A percentile compares a stretch with the other conserved stretches of the same genome.
Evolutionary conservation across 768 basidiomycete genomes (phyloP).

Genomic region (Exidia glandulosa): DNA sequence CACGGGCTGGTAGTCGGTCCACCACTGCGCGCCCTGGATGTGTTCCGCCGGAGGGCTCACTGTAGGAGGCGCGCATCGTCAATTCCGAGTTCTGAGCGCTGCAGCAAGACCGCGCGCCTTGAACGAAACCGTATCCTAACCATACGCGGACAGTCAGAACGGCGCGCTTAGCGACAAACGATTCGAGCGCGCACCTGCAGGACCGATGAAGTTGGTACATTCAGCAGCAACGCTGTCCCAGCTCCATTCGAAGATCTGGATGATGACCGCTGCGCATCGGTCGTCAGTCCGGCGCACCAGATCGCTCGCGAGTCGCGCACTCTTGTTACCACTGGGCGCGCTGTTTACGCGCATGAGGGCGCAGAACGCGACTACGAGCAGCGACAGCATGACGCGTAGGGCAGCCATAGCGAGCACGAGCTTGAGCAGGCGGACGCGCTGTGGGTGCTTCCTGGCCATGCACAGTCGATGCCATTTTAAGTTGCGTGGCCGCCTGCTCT

Average conservation of each 20-base stretch:
- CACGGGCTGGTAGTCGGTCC: slow-evolving; percentile 65
- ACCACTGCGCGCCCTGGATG: slow-evolving; percentile 43
- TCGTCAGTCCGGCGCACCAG: background rate
- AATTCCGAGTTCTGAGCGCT: background rate
- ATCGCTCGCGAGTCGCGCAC: background rate
- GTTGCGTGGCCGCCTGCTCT: no score
- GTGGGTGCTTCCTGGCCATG: background rate
- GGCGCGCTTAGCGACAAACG: background rate
- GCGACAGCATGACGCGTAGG: background rate
- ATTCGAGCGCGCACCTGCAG: slow-evolving; percentile 30
- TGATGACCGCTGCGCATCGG: slow-evolving; percentile 33
- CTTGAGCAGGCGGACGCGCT: background rate
- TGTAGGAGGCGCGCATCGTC: slow-evolving; percentile 4
- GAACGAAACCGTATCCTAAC: slow-evolving; percentile 46
- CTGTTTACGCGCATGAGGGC: background rate
- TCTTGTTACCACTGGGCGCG: background rate
- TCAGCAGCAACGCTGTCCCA: slow-evolving; percentile 45
- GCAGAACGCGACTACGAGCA: background rate
- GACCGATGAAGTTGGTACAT: slow-evolving; percentile 55
- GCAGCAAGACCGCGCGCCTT: slow-evolving; percentile 28
- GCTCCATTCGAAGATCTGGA: slow-evolving; percentile 63
- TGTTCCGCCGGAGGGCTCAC: slow-evolving; percentile 49
- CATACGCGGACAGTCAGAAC: background rate
- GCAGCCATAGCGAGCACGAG: background rate
- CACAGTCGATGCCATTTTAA: background rate